Evolutionary conservation across 371 early-diverging fungal genomes (phyloP), one percentile per base, ranked within the genome.

Genomic region (Circinella umbellata): DNA sequence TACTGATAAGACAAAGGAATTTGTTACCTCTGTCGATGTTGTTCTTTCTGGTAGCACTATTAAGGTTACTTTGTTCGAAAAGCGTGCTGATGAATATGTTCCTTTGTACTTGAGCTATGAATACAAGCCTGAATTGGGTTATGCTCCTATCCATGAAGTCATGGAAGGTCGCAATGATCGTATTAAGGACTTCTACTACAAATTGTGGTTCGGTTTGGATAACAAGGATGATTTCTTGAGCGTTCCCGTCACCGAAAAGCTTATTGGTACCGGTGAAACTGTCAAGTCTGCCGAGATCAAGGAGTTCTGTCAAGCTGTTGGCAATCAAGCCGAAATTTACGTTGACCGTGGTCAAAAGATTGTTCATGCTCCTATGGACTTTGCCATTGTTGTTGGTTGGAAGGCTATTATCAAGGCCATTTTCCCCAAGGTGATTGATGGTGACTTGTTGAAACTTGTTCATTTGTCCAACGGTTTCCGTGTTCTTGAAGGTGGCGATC

Each of bases 401-500:
- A 89, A 92, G 78, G 91, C 96, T 35, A 92, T 97, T 69, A 93
- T 96, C 80, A 93, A 94, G 86, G 94, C 96, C 48, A 94, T 97
- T 71, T 90, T 96, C 90, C 95, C 97, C 73, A 94, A 94, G 86
- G 91, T 93, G 49, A 94, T 97, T 72, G 95, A 96, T 78, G 97
- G 96, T 65, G 96, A 98, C 77, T 86, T 98, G 57, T 85, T 97
- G 76, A 89, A 92, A 70, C 86, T 98, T 36, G 97, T 98, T 60
- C 98, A 98, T 79, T 87, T 98, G 68, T 91, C 93, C 75, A 98
- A 98, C 86, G 94, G 95, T 42, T 97, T 95, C 92, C 90, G 93
- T 71, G 88, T 95, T 75, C 81, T 96, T 55, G 93, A 93, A 53
- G 87, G 89, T 35, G 89, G 89, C 55, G 90, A 90, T 72, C 88